phyloP scores from a whole-genome alignment of 139 green algal species.

The Auxenochlorella protothecoides region DNA sequence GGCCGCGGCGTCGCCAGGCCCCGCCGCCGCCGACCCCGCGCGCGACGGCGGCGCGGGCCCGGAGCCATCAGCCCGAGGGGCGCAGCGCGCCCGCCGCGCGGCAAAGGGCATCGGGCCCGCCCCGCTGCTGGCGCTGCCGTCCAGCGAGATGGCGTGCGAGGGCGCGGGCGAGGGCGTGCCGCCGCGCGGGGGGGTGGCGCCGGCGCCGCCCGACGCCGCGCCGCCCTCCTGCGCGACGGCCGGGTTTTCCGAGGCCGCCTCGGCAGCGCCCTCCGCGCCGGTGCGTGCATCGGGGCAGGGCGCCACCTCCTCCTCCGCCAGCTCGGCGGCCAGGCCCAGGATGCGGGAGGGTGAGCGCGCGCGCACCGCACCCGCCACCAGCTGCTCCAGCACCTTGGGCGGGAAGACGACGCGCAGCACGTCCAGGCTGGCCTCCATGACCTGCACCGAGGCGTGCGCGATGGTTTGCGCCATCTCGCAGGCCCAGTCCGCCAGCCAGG shows the following conservation, averaged over 20 bases:
- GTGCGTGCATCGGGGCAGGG: not conserved
- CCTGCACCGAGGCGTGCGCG: constrained; percentile 4
- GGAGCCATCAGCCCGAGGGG: not conserved
- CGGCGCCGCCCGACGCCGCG: not conserved
- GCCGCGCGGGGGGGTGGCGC: not conserved
- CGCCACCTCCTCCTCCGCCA: not conserved
- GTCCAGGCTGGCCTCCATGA: constrained; percentile 20
- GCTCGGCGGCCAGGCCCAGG: too few relatives aligned
- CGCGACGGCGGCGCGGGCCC: not conserved
- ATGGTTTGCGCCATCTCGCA: constrained; percentile 9
- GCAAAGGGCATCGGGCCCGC: not conserved
- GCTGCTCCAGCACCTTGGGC: constrained; percentile 9
- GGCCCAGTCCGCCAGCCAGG: constrained; percentile 14
- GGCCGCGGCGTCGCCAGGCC: not conserved
- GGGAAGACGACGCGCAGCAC: constrained; percentile 17
- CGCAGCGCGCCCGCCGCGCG: not conserved
- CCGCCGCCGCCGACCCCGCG: not conserved
- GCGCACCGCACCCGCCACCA: constrained; percentile 4
- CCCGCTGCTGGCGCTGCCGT: too few relatives aligned
- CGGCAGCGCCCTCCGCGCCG: too few relatives aligned
- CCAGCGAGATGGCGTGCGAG: not conserved
- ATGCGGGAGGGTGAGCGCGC: too few relatives aligned
- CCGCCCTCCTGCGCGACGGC: not conserved
- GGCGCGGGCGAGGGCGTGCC: too few relatives aligned
- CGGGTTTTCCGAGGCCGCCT: too few relatives aligned